phyloP scores from a whole-genome alignment of 108 stramenopile genomes.

The Skeletonema tropicum region DNA sequence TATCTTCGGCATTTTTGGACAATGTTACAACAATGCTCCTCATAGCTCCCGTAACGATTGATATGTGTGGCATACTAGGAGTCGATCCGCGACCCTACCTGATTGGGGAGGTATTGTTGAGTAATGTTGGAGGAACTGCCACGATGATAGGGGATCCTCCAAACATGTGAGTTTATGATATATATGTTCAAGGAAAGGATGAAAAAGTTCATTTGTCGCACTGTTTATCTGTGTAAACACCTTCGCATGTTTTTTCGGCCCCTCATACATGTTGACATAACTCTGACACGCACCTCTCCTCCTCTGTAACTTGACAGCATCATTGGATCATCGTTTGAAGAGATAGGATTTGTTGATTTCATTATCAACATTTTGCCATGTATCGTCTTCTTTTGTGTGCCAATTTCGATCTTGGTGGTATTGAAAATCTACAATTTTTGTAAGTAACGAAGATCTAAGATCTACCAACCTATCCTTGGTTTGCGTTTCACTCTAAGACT shows the following conservation, averaged over 20 bases:
- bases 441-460: conserved; percentile 16
- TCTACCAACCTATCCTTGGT: background rate
- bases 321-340: conserved; percentile 63
- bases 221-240: too few species aligned
- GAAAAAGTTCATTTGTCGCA: too few species aligned
- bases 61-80: conserved; percentile 65
- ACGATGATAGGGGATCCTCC: conserved; percentile 60
- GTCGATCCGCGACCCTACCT: conserved; percentile 67
- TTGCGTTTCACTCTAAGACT: background rate
- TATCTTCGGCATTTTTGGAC: conserved; percentile 63
- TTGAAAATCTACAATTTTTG: conserved; percentile 47
- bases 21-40: conserved; percentile 72
- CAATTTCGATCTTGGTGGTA: conserved; percentile 46
- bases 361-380: conserved; percentile 61
- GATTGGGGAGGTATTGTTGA: conserved; percentile 63
- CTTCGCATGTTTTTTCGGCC: too few species aligned
- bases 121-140: conserved; percentile 69
- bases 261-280: too few species aligned
- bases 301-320: conserved; percentile 42
- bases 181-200: too few species aligned
- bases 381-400: conserved; percentile 59
- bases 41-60: conserved; percentile 71
- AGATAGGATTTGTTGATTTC: conserved; percentile 74
- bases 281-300: too few species aligned
- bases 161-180: background rate